Evolutionary conservation across 75 land plant species (phyloP).

Genomic region (Pseudotsuga menziesii): DNA sequence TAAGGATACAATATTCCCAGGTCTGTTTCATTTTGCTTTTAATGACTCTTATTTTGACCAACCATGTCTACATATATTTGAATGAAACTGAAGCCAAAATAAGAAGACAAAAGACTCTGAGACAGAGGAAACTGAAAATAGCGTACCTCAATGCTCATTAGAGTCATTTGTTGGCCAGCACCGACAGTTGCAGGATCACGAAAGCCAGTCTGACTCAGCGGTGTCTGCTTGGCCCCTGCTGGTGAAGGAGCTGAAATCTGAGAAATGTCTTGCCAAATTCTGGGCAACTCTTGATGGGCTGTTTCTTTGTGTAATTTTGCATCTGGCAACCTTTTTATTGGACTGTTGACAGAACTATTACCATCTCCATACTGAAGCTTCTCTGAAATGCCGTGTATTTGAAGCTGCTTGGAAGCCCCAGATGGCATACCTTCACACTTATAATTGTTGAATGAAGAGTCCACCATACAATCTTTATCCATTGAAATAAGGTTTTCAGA

Average conservation of each 20-base stretch:
- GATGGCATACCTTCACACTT: constrained; percentile 4
- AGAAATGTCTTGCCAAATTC: constrained; percentile 55
- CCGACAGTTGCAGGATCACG: constrained; percentile 86
- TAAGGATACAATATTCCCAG: background rate
- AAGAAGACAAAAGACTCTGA: background rate
- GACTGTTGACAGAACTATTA: constrained; percentile 1
- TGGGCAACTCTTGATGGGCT: background rate
- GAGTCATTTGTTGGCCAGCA: constrained; percentile 75
- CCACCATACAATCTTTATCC: constrained; percentile 14
- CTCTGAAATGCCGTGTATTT: background rate
- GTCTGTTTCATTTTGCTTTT: background rate
- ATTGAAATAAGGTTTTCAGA: background rate
- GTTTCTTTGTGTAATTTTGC: constrained; percentile 1
- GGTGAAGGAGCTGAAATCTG: constrained; percentile 80
- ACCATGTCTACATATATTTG: background rate
- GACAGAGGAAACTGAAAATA: background rate
- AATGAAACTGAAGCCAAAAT: background rate
- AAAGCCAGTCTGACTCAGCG: constrained; percentile 91
- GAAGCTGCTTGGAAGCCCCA: background rate
- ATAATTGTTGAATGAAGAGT: constrained; percentile 19
- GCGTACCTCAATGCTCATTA: constrained; percentile 80
- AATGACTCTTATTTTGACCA: background rate
- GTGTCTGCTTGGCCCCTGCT: constrained; percentile 57
- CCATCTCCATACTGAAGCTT: background rate
- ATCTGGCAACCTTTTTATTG: background rate